Evolutionary conservation across 2,329 filamentous ascomycete genomes (phyloP), one percentile per base, ranked within the genome.

Genomic region (Hypoxylon sp.): DNA sequence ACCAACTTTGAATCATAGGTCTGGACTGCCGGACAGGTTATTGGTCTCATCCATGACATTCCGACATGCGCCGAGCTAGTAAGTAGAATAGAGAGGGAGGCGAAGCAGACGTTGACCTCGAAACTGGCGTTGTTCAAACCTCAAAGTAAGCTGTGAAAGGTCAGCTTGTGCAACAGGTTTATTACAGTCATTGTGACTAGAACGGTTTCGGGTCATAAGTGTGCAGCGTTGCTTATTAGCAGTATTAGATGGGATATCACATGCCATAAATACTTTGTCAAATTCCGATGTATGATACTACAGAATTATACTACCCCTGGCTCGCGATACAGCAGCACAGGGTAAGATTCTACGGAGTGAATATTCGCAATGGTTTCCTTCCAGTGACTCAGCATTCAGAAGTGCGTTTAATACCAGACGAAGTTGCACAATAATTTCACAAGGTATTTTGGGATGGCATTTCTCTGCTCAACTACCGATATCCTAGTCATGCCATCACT

Each of bases 11-110:
- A 32, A 50, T 57, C 4, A 61, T 73, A 95, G 91, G 92, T 97
- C 39, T 99, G 96, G 96, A 98, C 96, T 19, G 94, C 95, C 7
- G 96, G 96, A 9, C 95, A 97, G 78, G 95, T 98, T 71, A 97
- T 99, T 70, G 92, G 92, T 5, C 78, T 96, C 60, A 96, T 96
- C 67, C 88, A 95, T 72, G 92, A 96, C 73, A 92, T 94, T 58
- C 91, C 91, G 7, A 92, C 90, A 0, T 95, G 92, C 75, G 85
- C 86, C 48, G 88, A 81, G 0, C 81, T 96, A 25, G 81, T 94
- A 8, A 83, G 83, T 71, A 86, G 92, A 61, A 94, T 96, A 72
- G 91, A 94, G 82, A 89, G 84, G 76, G 92, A 95, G 78, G 92
- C 92, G 0, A 85, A 91, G 76, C 84, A 87, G 61, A 84, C 90